Conservation (phyloP, 2,329 filamentous ascomycete species). For the Ophiostoma australiae region DNA sequence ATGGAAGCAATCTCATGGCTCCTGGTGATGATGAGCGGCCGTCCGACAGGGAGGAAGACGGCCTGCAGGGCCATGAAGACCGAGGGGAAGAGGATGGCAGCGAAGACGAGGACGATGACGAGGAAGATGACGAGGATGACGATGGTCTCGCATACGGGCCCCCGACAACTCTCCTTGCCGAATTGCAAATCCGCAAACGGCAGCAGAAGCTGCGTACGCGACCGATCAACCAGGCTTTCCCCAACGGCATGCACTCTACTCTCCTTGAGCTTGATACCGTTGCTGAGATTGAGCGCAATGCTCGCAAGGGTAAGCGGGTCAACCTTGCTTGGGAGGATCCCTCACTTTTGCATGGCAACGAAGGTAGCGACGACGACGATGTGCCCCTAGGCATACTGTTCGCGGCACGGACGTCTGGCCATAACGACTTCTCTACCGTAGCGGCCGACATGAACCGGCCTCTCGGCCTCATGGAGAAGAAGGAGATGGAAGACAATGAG, state of each 20-base stretch:
- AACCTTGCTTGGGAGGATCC: constrained; percentile 87
- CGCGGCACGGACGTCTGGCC: constrained; percentile 54
- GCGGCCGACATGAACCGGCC: constrained; percentile 58
- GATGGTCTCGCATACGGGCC: constrained; percentile 56
- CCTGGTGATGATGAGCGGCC: constrained; percentile 31
- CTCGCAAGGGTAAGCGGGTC: constrained; percentile 68
- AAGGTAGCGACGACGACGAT: constrained; percentile 73
- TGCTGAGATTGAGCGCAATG: constrained; percentile 73
- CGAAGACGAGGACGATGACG: constrained; percentile 34
- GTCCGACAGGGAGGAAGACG: constrained; percentile 36
- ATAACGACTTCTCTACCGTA: constrained; percentile 42
- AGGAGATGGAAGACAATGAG: constrained; percentile 87
- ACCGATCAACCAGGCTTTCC: constrained; percentile 56
- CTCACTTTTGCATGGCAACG: constrained; percentile 42
- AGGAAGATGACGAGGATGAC: constrained; percentile 44
- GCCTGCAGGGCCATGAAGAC: constrained; percentile 39
- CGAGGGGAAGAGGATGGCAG: constrained; percentile 39
- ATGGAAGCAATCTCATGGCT: constrained; percentile 15
- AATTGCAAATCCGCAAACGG: constrained; percentile 84
- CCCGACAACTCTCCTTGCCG: constrained; percentile 86
- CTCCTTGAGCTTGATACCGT: constrained; percentile 87
- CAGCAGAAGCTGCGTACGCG: constrained; percentile 77
- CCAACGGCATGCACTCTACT: constrained; percentile 83
- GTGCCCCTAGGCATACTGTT: constrained; percentile 81
- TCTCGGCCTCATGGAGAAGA: constrained; percentile 70